Evolutionary conservation across 441 rosid species (phyloP).

Genomic region (Corymbia citriodora): DNA sequence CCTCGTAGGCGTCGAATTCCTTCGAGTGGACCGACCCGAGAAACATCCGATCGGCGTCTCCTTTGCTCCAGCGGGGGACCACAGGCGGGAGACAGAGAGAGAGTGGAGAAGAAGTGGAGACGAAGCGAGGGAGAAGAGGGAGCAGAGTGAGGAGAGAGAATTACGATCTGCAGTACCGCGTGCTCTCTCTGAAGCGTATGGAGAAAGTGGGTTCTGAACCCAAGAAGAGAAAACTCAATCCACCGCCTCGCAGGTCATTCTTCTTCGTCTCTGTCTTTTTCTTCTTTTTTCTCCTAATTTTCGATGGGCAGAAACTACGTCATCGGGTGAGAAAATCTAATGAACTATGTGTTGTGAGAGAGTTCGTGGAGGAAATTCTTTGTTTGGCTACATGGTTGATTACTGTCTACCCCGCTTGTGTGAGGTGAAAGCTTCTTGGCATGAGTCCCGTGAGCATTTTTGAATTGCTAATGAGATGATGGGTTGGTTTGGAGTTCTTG

Average conservation of each 20-base stretch:
- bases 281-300: not conserved
- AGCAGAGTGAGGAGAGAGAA: not conserved
- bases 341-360: not conserved
- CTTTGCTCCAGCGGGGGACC: not conserved
- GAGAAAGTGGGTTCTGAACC: not conserved
- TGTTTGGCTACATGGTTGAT: accelerated
- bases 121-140: not conserved
- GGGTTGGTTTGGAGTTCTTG: not conserved
- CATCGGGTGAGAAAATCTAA: not conserved
- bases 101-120: too few species aligned
- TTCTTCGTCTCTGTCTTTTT: not conserved
- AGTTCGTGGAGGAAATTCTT: not conserved
- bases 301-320: not conserved
- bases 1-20: not conserved
- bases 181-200: not conserved
- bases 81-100: too few species aligned
- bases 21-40: not conserved
- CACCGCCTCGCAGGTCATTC: not conserved
- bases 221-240: not conserved
- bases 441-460: not conserved
- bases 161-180: not conserved
- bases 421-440: not conserved
- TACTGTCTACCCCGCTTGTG: too few species aligned
- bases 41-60: not conserved
- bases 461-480: not conserved